These are phyloP conservation scores for Polysphondylium violaceum DNA, from an alignment of 78 protist species.

Conservation along the genomic window DNA sequence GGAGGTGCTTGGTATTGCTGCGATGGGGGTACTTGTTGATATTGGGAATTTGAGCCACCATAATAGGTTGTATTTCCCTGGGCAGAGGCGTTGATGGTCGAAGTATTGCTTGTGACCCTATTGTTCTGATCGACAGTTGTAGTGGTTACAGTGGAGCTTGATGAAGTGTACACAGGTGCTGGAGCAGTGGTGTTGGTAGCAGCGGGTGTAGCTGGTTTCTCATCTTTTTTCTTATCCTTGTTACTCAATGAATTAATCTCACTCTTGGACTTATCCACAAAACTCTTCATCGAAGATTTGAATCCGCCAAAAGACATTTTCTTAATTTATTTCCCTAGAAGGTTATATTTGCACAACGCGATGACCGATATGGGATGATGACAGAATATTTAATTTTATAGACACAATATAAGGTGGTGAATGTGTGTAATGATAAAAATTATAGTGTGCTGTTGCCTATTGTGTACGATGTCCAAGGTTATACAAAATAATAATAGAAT, in stretches of 20 bases:
- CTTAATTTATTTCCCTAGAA: neutral
- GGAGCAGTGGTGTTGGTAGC: conserved; percentile 15
- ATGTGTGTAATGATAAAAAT: neutral
- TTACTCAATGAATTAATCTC: neutral
- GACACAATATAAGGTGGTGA: neutral
- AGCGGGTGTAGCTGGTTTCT: conserved; percentile 2
- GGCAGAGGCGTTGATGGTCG: neutral
- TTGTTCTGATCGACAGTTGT: conserved; percentile 29
- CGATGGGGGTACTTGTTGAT: neutral
- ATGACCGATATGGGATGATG: too few species aligned
- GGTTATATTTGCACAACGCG: too few species aligned
- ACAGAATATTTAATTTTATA: neutral
- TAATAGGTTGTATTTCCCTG: neutral
- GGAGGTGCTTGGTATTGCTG: neutral
- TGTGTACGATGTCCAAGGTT: too few species aligned
- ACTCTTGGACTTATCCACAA: conserved; percentile 13
- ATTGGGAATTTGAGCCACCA: neutral
- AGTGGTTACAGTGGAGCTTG: conserved; percentile 8
- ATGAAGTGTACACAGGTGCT: neutral
- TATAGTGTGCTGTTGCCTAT: neutral
- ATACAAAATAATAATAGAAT: too few species aligned
- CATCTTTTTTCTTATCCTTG: neutral
- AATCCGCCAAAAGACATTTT: conserved; percentile 16
- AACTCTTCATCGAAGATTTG: conserved; percentile 22
- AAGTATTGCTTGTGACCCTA: too few species aligned